These are phyloP conservation scores for Clathrospora elynae DNA, from an alignment of 2,329 filamentous ascomycete genomes.

Conservation along the genomic window DNA sequence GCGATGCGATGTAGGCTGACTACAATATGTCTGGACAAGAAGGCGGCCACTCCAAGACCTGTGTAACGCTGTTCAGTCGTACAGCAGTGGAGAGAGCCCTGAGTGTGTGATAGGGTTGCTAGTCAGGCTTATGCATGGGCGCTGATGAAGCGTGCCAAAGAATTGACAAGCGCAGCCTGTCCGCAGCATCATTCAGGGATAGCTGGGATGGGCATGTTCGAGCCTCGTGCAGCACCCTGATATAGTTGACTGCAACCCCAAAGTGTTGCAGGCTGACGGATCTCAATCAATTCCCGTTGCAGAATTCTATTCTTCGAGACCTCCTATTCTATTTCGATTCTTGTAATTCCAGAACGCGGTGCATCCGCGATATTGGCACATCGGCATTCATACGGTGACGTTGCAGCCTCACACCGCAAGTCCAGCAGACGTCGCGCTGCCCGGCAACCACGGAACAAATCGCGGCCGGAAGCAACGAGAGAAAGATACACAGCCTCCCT, in stretches of 20 bases:
- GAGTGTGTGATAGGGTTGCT: neutral
- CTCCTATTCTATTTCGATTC: neutral
- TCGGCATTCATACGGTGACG: slow-evolving; percentile 24
- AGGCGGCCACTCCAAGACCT: slow-evolving; percentile 5
- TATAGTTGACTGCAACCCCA: slow-evolving; percentile 16
- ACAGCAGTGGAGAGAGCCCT: neutral
- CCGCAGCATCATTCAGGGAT: slow-evolving; percentile 4
- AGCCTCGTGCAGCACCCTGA: slow-evolving; percentile 14
- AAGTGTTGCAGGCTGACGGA: slow-evolving; percentile 9
- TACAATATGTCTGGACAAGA: slow-evolving; percentile 1
- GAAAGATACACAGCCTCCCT: slow-evolving; percentile 19
- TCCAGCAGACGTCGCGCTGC: slow-evolving; percentile 18
- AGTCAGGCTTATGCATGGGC: slow-evolving; percentile 10
- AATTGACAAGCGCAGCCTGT: neutral
- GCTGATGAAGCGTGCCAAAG: slow-evolving; percentile 2
- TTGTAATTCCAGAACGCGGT: slow-evolving; percentile 1
- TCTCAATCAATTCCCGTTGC: slow-evolving; percentile 2
- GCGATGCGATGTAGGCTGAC: slow-evolving; percentile 33
- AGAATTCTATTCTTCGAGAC: slow-evolving; percentile 7
- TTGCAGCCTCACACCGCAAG: slow-evolving; percentile 28
- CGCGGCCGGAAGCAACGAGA: neutral
- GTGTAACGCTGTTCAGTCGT: slow-evolving; percentile 8
- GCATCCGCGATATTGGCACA: slow-evolving; percentile 10
- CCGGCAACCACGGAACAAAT: slow-evolving; percentile 12
- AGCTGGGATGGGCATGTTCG: slow-evolving; percentile 2